Evolutionary conservation across 176 grass and related monocot genomes (phyloP).

Genomic region (Paspalum notatum): DNA sequence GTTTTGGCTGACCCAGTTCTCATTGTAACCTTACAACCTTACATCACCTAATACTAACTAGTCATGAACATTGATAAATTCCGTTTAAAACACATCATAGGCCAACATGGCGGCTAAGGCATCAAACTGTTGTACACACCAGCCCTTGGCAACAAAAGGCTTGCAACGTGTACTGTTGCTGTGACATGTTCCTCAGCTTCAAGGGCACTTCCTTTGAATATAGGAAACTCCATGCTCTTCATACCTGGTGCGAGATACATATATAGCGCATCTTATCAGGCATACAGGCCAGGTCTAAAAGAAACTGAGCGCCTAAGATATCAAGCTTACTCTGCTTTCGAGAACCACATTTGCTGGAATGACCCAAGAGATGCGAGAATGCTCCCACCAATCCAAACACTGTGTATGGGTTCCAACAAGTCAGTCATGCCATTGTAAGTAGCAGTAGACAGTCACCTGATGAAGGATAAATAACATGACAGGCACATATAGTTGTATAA

Average conservation of each 20-base stretch:
- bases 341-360: slow-evolving; percentile 99
- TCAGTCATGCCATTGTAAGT: slow-evolving; percentile 22
- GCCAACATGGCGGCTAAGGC: neutral
- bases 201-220: slow-evolving; percentile 99
- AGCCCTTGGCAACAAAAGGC: neutral
- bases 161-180: neutral
- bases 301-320: neutral
- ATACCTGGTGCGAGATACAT: slow-evolving; percentile 61
- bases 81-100: neutral
- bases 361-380: slow-evolving; percentile 99
- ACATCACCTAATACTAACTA: slow-evolving; percentile 38
- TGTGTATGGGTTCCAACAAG: slow-evolving; percentile 38
- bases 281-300: neutral
- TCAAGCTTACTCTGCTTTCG: slow-evolving; percentile 92
- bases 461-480: neutral
- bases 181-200: slow-evolving; percentile 22
- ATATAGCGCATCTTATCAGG: slow-evolving; percentile 4
- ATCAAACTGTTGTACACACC: neutral
- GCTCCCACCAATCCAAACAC: slow-evolving; percentile 99
- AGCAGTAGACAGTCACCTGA: neutral
- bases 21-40: neutral
- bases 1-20: neutral
- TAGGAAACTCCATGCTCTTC: slow-evolving; percentile 98
- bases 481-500: slow-evolving; percentile 30
- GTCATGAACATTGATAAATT: slow-evolving; percentile 19